Percentiles rank a stretch among this genome's conserved stretches.
These are phyloP conservation scores for Rusavskia elegans DNA, from an alignment of 495 filamentous ascomycete species.

Conservation along the genomic window DNA sequence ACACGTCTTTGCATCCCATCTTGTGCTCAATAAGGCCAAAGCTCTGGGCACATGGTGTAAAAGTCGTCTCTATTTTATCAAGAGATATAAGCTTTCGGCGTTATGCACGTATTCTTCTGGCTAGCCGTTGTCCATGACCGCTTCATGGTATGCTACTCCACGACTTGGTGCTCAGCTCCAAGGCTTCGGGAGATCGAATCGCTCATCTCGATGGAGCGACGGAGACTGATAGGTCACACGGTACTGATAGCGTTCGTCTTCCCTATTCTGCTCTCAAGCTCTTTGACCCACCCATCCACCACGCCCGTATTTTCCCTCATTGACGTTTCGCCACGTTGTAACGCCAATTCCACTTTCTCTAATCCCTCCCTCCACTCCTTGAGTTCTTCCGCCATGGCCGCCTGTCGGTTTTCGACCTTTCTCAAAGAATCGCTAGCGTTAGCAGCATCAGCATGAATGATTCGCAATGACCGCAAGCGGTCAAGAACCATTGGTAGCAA, in stretches of 20 bases:
- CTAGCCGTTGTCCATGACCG: too few species aligned
- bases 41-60: too few species aligned
- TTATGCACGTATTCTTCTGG: too few species aligned
- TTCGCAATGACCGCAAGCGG: conserved; percentile 64
- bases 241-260: conserved; percentile 8
- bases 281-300: conserved; percentile 79
- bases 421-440: conserved; percentile 67
- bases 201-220: too few species aligned
- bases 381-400: conserved; percentile 69
- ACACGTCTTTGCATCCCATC: too few species aligned
- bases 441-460: conserved; percentile 75
- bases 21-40: too few species aligned
- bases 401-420: conserved; percentile 61
- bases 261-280: conserved; percentile 60
- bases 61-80: too few species aligned
- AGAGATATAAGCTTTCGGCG: too few species aligned
- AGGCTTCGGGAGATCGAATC: too few species aligned
- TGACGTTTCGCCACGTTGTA: conserved; percentile 50
- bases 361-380: conserved; percentile 74
- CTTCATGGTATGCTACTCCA: too few species aligned
- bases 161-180: too few species aligned
- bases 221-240: not conserved
- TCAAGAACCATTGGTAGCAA: conserved; percentile 75
- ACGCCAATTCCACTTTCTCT: conserved; percentile 57
- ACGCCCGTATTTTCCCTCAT: conserved; percentile 62